Base-by-base conservation (phyloP, 306 rosid species). In the Prunus davidiana region DNA sequence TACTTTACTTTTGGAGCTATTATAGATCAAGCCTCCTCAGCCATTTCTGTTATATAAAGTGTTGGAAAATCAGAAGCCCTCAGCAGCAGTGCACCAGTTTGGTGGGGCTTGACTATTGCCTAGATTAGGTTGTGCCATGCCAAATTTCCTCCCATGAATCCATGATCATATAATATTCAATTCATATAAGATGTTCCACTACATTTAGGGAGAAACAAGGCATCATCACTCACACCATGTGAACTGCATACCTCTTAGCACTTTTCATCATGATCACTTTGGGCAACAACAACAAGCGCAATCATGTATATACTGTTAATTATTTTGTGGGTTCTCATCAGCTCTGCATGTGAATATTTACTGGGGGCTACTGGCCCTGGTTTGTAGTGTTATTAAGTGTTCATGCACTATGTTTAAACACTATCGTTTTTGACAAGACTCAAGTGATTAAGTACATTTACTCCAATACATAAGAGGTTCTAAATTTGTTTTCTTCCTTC, bases 1-100 rank as follows among this genome's bases (percentile, higher is more conserved):
- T 64, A 2, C 58, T 58, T 67, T 78, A 60, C 70, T 82, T 82
- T 87, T 71, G 77, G 77, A 71, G 41, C 45, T n/a, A 64, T 70
- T 61, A 65, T 71, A 70, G 54, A 22, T 56, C 20, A 3, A 19
- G n/a, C 18, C 25, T 25, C 13, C 14, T 24, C 14, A 60, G 41
- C 12, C 6, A 56, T 20, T 3, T 10, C 9, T 57, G 63, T 57
- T 12, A 20, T 82, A 79, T 43, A 64, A 82, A 66, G 61, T 80
- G 89, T 75, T 64, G 69, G 70, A 76, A 76, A 71, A 62, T 64
- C 64, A 69, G 75, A 27, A 45, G 41, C 65, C 65, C 38, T 13
- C 65, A 25, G 10, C 5, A 47, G 52, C 14, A 60, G 63, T 20
- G 63, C 30, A 57, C 3, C 63, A 10, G 30, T 57, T 56, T 20